Base-by-base conservation (phyloP, 129 eudicot genomes). In the Silybum marianum region DNA sequence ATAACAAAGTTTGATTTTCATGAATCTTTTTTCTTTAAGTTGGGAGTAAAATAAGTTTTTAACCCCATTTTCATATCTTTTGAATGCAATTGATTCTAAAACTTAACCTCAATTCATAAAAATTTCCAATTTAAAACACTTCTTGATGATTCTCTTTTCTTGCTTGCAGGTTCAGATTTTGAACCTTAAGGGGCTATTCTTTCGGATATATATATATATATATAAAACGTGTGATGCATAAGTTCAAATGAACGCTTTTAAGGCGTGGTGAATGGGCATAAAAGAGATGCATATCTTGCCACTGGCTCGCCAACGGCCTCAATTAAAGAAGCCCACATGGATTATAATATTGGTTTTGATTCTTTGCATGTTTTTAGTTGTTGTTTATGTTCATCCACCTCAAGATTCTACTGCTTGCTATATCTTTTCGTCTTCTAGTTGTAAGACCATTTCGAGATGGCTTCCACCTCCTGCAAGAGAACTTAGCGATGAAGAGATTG, bases 401-500 rank as follows among this genome's bases (percentile, higher is more conserved):
- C 92, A 84, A 73, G 89, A 84, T 80, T 89, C 95, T 69, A 67
- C 95, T 28, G 93, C 98, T 4, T 96, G 99, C 78, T 88, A 88
- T 76, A 78, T 90, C 11, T 90, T 91, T 80, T 91, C 97, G 18
- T 87, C 97, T 77, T 81, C 89, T 77, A 94, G 98, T 77, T 96
- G 98, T 87, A 90, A 88, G 23, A 88, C 86, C 73, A 77, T 91
- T 77, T 77, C 92, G 3, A 85, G 88, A 28, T 96, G 99, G 99
- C 97, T 96, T 74, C 99, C 98, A 28, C 95, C 99, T 74, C 88
- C 92, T 38, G 88, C 78, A 62, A 93, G 98, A 86, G 91, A 90
- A 63, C 81, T 88, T 38, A 96, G 88, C 1, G 99, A 96, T 83
- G 90, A 88, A 21, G 99, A 96, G 87, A 70, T 91, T 30, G 99